These are phyloP conservation scores for Tolypocladium guangdongense DNA, from an alignment of 2,329 filamentous ascomycete genomes.

Conservation along the genomic window DNA sequence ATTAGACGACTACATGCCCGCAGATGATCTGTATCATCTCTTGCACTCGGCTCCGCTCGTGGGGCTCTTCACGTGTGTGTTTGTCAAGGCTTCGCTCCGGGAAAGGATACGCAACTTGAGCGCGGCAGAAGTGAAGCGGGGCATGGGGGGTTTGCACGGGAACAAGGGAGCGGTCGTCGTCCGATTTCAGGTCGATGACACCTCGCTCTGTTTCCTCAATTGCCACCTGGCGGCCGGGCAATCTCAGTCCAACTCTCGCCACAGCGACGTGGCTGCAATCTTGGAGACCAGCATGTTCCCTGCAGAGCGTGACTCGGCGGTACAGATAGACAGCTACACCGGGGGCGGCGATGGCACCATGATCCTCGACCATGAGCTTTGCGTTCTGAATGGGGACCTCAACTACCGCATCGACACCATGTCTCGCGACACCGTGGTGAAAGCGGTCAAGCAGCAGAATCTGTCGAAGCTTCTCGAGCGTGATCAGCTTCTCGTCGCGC, in stretches of 20 bases:
- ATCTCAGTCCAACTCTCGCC: slow-evolving; percentile 76
- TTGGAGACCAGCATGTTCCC: slow-evolving; percentile 72
- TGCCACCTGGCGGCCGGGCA: slow-evolving; percentile 95
- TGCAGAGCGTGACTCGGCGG: slow-evolving; percentile 52
- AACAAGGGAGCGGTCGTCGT: slow-evolving; percentile 93
- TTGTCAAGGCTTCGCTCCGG: slow-evolving; percentile 73
- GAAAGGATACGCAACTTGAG: slow-evolving; percentile 67
- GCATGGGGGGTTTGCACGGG: slow-evolving; percentile 88
- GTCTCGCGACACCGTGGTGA: slow-evolving; percentile 84
- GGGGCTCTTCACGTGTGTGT: slow-evolving; percentile 90
- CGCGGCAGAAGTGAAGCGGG: slow-evolving; percentile 81
- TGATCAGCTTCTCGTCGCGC: slow-evolving; percentile 83
- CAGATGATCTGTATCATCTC: slow-evolving; percentile 68
- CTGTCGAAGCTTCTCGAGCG: slow-evolving; percentile 79
- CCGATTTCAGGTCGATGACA: slow-evolving; percentile 89
- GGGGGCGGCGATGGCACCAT: slow-evolving; percentile 91
- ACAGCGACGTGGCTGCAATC: slow-evolving; percentile 86
- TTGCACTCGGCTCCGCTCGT: slow-evolving; percentile 82
- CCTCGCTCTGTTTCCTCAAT: slow-evolving; percentile 90
- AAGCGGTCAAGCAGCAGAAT: slow-evolving; percentile 71
- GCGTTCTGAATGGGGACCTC: slow-evolving; percentile 87
- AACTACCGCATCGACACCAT: slow-evolving; percentile 99
- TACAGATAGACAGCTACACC: slow-evolving; percentile 67
- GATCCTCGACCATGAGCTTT: slow-evolving; percentile 96
- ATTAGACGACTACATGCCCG: slow-evolving; percentile 73